Evolutionary conservation across 495 filamentous ascomycete genomes (phyloP), one percentile per base, ranked within the genome.

Genomic region (Elasticomyces elasticus): DNA sequence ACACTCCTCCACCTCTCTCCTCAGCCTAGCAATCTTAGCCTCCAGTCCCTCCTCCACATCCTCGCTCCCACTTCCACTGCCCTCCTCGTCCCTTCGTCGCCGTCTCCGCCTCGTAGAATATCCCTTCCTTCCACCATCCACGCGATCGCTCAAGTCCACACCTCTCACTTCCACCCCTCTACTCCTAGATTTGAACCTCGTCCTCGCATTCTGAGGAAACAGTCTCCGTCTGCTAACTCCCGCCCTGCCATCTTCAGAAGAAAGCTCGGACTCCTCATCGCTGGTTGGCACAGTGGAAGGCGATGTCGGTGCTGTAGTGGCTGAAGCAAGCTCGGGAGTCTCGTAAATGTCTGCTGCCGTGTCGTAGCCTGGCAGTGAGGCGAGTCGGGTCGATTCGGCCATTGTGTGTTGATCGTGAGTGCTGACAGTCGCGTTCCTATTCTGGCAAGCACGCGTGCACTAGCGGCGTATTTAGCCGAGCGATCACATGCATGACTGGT

Each of bases 11-110:
- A 71, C 49, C 56, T 73, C 71, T 47, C 61, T 49, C 48, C 64
- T 58, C 58, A 73, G 53, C 27, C 71, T 57, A 30, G 89, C 86
- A 50, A 98, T 77, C 69, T 84, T 88, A 47, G 79, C 72, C 49
- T 85, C 81, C 43, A 91, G 62, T 41, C 76, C 82, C 66, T 88
- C 85, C 25, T 77, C 74, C 43, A 83, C 81, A 31, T 65, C 66
- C 43, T 49, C 52, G 15, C 45, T 37, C 26, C n/a, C 27, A 30
- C 30, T 31, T 37, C 28, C 17, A 27, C 33, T 25, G n/a, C 27
- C 26, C 33, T 1, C 28, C 17, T 17, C 15, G 47, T 20, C 25
- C 80, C 38, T 88, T 62, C 45, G 75, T 82, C 67, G 86, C 83
- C 33, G 74, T 74, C 44, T 83, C 81, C 40, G 61, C 67, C 17